A percentile compares a stretch with the other conserved stretches of the same genome.
phyloP scores from a whole-genome alignment of 2,329 filamentous ascomycete species.

The Nothomitra cinnamomea region DNA sequence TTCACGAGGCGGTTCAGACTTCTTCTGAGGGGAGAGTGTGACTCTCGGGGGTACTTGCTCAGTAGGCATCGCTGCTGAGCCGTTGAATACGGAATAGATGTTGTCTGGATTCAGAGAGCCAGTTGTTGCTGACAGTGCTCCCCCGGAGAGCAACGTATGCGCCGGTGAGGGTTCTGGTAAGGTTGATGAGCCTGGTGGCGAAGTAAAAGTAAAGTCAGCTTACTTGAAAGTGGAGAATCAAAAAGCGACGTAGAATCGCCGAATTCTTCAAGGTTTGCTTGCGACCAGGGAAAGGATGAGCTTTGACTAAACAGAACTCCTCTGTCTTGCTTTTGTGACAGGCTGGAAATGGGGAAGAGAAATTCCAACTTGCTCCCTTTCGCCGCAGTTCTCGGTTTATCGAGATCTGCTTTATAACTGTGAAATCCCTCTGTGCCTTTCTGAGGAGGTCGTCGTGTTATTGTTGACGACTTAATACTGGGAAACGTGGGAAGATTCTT shows the following conservation, averaged over 20 bases:
- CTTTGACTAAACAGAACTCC: not conserved
- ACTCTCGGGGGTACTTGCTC: not conserved
- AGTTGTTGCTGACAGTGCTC: too few species aligned
- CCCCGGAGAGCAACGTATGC: not conserved
- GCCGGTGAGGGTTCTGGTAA: not conserved
- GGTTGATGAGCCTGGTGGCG: not conserved
- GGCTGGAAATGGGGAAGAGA: not conserved
- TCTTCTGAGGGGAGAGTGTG: not conserved
- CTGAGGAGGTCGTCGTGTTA: not conserved
- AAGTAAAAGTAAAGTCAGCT: not conserved
- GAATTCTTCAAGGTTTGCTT: not conserved
- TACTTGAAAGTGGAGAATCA: not conserved
- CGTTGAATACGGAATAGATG: not conserved
- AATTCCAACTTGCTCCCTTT: not conserved
- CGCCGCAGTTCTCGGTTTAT: not conserved
- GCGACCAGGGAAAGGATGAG: not conserved
- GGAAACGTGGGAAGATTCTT: not conserved
- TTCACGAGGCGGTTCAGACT: conserved; percentile 7
- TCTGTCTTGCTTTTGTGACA: not conserved
- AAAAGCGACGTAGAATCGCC: not conserved
- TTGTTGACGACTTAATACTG: not conserved
- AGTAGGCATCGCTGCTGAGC: not conserved
- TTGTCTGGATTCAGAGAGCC: not conserved
- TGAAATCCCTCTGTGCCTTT: not conserved
- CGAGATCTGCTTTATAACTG: not conserved